Base-by-base conservation (phyloP, 495 filamentous ascomycete species). In the Bacidia gigantensis region DNA sequence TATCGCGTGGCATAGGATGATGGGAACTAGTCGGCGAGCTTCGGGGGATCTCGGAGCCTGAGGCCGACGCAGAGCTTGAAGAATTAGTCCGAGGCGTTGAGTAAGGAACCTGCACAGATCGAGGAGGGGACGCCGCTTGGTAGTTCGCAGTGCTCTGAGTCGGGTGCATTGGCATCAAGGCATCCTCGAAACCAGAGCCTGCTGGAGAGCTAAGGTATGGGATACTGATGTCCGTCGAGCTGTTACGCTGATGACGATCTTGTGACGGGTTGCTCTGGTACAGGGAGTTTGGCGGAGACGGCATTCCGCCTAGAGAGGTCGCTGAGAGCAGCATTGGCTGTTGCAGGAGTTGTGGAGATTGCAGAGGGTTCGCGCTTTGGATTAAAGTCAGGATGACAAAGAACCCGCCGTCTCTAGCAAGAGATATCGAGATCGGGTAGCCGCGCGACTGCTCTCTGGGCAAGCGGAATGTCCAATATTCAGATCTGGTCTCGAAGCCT, bases 391-490 rank as follows among this genome's bases (percentile, higher is more conserved):
- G 45, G 25, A 62, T 50, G 46, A 62, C 54, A 42, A 62, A 61
- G 44, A 61, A 46, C 14, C 46, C 58, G 12, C 49, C 50, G 9
- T 57, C 59, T 48, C 57, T 54, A 7, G 55, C 53, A 11, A 59
- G 26, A 0, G 62, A 57, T 11, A 61, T 61, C 20, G 57, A 59
- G 44, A 62, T 58, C 2, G 60, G 60, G 41, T 59, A 62, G 26
- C 60, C 60, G 24, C 60, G 39, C 17, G 57, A 55, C 42, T 59
- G 57, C 12, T 60, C 60, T 40, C 57, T 32, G 22, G 60, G 57
- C 12, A 62, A 52, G 22, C 60, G 57, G 50, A 62, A 62, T 5
- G 58, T 62, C 60, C 60, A 62, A 24, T 62, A 62, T 45, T 62
- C 60, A 10, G 60, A 60, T 26, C 60, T 35, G 7, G 57, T 59